phyloP scores from a whole-genome alignment of 495 filamentous ascomycete genomes.

The Tetracladium setigerum region DNA sequence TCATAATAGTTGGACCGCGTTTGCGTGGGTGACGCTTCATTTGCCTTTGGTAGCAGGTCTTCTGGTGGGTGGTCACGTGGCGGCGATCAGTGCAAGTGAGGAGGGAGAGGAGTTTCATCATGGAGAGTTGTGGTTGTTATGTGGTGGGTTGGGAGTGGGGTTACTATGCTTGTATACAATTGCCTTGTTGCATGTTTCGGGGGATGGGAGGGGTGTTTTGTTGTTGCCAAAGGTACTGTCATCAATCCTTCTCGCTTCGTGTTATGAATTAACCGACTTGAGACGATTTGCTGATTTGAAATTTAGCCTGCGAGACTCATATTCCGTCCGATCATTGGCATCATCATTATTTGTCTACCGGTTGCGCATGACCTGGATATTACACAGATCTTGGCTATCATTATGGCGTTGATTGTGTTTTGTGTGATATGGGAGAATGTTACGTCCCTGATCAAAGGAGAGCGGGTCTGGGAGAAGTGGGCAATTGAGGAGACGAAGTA shows the following conservation, averaged over 20 bases:
- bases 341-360: conserved; percentile 26
- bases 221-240: conserved; percentile 25
- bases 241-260: background rate
- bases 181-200: conserved; percentile 26
- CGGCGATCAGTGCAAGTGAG: conserved; percentile 11
- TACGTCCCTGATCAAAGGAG: conserved; percentile 23
- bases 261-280: too few relatives aligned
- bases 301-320: conserved; percentile 25
- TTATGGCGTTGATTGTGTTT: conserved; percentile 30
- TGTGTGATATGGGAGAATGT: conserved; percentile 29
- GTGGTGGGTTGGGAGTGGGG: conserved; percentile 18
- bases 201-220: conserved; percentile 21
- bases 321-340: conserved; percentile 25
- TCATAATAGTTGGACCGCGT: conserved; percentile 26
- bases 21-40: conserved; percentile 31
- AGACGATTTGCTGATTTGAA: too few relatives aligned
- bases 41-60: conserved; percentile 32
- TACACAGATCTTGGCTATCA: conserved; percentile 24
- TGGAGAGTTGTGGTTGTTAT: conserved; percentile 4
- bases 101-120: conserved; percentile 2
- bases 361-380: conserved; percentile 23
- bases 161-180: conserved; percentile 30
- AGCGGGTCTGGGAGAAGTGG: conserved; percentile 29
- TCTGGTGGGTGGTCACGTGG: conserved; percentile 33
- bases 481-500: conserved; percentile 21